Percentiles rank a stretch among this genome's conserved stretches.
phyloP scores from a whole-genome alignment of 192 early-diverging fungal species.

The Backusella westeae region DNA sequence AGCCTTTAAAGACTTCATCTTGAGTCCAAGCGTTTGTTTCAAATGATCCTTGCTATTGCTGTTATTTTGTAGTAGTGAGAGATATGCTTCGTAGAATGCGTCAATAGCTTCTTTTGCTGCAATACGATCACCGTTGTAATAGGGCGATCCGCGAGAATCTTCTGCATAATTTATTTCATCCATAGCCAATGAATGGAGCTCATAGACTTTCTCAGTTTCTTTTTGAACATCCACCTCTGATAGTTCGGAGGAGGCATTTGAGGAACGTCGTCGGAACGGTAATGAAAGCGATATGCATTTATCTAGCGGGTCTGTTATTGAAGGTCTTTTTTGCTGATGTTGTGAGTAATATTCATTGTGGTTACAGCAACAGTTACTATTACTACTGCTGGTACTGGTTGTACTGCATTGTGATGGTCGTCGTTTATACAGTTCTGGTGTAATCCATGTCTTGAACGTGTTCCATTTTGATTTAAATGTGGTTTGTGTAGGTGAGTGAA shows the following conservation, averaged over 20 bases:
- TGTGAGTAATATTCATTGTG: not conserved
- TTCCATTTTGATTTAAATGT: constrained; percentile 17
- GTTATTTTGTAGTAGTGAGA: not conserved
- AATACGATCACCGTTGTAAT: constrained; percentile 41
- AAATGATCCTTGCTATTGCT: not conserved
- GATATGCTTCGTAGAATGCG: constrained; percentile 24
- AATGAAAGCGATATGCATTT: not conserved
- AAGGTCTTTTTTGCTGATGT: not conserved
- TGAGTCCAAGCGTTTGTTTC: not conserved
- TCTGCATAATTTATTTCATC: constrained; percentile 36
- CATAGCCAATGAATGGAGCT: constrained; percentile 7
- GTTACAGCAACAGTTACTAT: not conserved
- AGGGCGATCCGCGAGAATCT: constrained; percentile 43
- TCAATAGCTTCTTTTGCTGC: constrained; percentile 37
- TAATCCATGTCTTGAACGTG: constrained; percentile 12
- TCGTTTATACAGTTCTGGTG: constrained; percentile 12
- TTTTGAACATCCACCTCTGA: not conserved
- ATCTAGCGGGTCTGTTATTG: not conserved
- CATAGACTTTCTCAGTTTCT: constrained; percentile 7
- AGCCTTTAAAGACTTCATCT: not conserved
- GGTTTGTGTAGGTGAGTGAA: not conserved
- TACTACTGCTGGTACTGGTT: constrained; percentile 4
- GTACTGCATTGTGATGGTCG: constrained; percentile 17
- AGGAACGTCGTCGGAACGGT: constrained; percentile 9
- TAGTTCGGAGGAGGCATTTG: constrained; percentile 7